Conservation (phyloP, 352 stramenopile species). For the Phytophthora pinifolia region DNA sequence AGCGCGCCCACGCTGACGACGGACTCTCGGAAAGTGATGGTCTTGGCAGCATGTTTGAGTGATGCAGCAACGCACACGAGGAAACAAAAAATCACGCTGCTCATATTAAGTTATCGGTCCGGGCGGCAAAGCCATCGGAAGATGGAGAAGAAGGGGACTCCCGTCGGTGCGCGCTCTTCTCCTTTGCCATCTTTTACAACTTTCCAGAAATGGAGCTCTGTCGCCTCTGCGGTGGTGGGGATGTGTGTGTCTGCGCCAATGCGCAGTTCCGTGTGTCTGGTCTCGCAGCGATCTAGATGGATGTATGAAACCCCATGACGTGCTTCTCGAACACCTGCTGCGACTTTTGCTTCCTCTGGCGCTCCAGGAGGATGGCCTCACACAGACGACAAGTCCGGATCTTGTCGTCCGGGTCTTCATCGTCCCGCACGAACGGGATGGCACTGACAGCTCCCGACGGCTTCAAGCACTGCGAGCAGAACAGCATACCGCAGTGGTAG, state of each 20-base stretch:
- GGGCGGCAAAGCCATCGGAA: constrained; percentile 17
- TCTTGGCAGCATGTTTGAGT: constrained; percentile 53
- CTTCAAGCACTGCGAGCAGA: constrained; percentile 66
- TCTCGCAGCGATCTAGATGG: constrained; percentile 20
- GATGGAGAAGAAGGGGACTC: constrained; percentile 28
- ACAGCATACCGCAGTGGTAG: constrained; percentile 83
- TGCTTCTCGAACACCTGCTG: constrained; percentile 62
- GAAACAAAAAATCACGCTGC: constrained; percentile 13
- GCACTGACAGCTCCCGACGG: constrained; percentile 44
- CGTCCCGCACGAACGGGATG: constrained; percentile 57
- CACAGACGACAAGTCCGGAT: constrained; percentile 68
- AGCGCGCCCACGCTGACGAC: constrained; percentile 44
- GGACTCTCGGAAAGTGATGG: constrained; percentile 39
- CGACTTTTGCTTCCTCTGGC: constrained; percentile 49
- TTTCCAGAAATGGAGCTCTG: constrained; percentile 25
- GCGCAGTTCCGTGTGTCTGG: constrained; percentile 27
- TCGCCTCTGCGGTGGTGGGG: constrained; percentile 22
- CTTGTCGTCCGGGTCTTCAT: constrained; percentile 49
- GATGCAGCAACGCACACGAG: constrained; percentile 1
- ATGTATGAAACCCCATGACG: constrained; percentile 47
- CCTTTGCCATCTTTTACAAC: constrained; percentile 23
- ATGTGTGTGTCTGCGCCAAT: constrained; percentile 16
- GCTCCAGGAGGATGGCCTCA: constrained; percentile 60
- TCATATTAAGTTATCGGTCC: constrained; percentile 41
- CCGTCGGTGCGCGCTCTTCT: constrained; percentile 24